These are phyloP conservation scores for Phytophthora tubulina DNA, from an alignment of 352 stramenopile genomes.

Conservation along the genomic window DNA sequence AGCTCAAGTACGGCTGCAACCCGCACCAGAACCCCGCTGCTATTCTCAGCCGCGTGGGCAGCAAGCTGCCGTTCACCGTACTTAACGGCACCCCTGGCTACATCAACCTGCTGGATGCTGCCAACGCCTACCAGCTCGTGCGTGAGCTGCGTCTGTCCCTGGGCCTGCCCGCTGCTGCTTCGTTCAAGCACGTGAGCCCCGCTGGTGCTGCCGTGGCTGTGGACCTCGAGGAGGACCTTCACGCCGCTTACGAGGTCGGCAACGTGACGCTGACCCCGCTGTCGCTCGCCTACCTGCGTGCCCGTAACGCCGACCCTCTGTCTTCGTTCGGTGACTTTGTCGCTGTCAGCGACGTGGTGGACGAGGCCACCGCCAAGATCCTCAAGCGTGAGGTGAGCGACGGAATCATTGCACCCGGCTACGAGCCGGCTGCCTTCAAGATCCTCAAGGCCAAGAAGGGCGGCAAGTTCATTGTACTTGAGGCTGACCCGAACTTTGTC, in stretches of 20 bases:
- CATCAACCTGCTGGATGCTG: slow-evolving; percentile 99
- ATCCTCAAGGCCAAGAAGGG: slow-evolving; percentile 99
- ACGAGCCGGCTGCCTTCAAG: slow-evolving; percentile 97
- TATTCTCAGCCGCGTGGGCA: slow-evolving; percentile 72
- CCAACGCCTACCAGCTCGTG: slow-evolving; percentile 99
- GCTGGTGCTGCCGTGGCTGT: slow-evolving; percentile 97
- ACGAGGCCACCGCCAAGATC: slow-evolving; percentile 98
- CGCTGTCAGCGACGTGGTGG: slow-evolving; percentile 97
- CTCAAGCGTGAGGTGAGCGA: slow-evolving; percentile 99
- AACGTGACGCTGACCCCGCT: slow-evolving; percentile 93
- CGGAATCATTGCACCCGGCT: slow-evolving; percentile 99
- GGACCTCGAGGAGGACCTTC: slow-evolving; percentile 94
- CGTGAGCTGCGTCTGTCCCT: slow-evolving; percentile 96
- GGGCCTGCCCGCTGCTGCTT: slow-evolving; percentile 94
- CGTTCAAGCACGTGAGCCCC: slow-evolving; percentile 99
- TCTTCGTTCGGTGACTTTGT: slow-evolving; percentile 99
- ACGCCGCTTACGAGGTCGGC: slow-evolving; percentile 95
- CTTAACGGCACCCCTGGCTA: slow-evolving; percentile 97
- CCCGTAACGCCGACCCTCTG: slow-evolving; percentile 99
- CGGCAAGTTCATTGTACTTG: slow-evolving; percentile 99
- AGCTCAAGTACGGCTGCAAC: slow-evolving; percentile 98
- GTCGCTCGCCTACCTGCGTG: slow-evolving; percentile 98
- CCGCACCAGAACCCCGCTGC: slow-evolving; percentile 98
- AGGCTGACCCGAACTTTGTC: slow-evolving; percentile 94
- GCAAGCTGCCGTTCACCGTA: slow-evolving; percentile 89